Conservation (phyloP, 768 basidiomycete species). For the Leccinellum rugosiceps region DNA sequence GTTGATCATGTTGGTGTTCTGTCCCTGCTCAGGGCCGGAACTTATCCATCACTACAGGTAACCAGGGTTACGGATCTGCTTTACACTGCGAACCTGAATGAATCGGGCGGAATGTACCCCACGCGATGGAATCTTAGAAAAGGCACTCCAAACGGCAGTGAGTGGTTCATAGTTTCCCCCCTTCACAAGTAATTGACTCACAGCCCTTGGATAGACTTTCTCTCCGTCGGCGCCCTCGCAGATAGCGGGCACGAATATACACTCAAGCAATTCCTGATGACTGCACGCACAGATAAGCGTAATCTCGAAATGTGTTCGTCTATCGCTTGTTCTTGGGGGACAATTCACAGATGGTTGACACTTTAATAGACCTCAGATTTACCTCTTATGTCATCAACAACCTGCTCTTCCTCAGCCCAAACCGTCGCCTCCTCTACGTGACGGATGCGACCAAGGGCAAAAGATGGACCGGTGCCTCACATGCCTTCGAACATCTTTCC, state of each 20-base stretch:
- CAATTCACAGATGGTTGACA: background rate
- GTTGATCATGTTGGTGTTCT: slow-evolving; percentile 45
- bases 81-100: slow-evolving; percentile 40
- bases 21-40: background rate
- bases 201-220: slow-evolving; percentile 23
- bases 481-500: slow-evolving; percentile 65
- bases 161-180: slow-evolving; percentile 15
- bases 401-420: slow-evolving; percentile 30
- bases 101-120: slow-evolving; percentile 62
- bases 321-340: background rate
- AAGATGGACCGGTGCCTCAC: slow-evolving; percentile 34
- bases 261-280: slow-evolving; percentile 68
- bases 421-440: slow-evolving; percentile 46
- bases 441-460: slow-evolving; percentile 42
- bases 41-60: slow-evolving; percentile 34
- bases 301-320: slow-evolving; percentile 67
- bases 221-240: slow-evolving; percentile 61
- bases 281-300: slow-evolving; percentile 55
- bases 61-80: slow-evolving; percentile 47
- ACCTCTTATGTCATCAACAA: slow-evolving; percentile 60
- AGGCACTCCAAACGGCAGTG: slow-evolving; percentile 47
- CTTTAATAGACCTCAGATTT: slow-evolving; percentile 50
- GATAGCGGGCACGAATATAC: slow-evolving; percentile 80
- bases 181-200: background rate
- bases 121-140: slow-evolving; percentile 49